Base-by-base conservation (phyloP, 2,329 filamentous ascomycete species). In the Aspergillus felis region DNA sequence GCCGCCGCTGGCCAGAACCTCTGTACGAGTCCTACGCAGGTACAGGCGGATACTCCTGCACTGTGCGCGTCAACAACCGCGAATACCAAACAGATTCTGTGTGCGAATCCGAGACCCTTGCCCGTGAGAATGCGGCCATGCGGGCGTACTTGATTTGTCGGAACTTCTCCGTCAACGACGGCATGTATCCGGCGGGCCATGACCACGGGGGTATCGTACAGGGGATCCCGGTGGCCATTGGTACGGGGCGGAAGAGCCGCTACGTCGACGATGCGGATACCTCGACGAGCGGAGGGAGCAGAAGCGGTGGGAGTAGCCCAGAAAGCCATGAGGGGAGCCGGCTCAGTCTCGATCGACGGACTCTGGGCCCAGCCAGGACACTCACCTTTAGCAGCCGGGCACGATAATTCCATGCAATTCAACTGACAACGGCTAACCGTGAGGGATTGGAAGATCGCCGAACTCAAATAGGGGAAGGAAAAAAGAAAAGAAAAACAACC, bases 71-170 rank as follows among this genome's bases (percentile, higher is more conserved):
- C 73, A 97, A 97, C 79, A 95, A 95, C 67, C 89, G 93, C 71
- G 91, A 96, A 80, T 97, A 97, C 79, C 91, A 92, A 74, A 96
- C 92, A 47, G 92, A 96, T 74, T 84, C 89, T 41, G 84, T 88
- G 62, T 96, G 94, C 78, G 87, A 90, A 72, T 90, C 88, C 61
- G 90, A 93, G 72, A 81, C 84, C 51, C 82, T 96, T 64, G 93
- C 93, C 50, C 90, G 92, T 71, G 92, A 97, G 75, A 94, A 93
- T 68, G 93, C 93, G 27, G 93, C 93, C 59, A 95, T 95, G 85
- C 89, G 92, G 61, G 93, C 93, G 57, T 97, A 96, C 77, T 93
- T 96, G 86, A 94, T 97, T 65, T 97, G 93, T 81, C 89, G 92
- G 63, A 96, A 96, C 82, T 97, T 97, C 78, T 96, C 91, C 56